A percentile compares a stretch with the other conserved stretches of the same genome.
These are phyloP conservation scores for Coemansia erecta DNA, from an alignment of 192 early-diverging fungal species.

Conservation along the genomic window DNA sequence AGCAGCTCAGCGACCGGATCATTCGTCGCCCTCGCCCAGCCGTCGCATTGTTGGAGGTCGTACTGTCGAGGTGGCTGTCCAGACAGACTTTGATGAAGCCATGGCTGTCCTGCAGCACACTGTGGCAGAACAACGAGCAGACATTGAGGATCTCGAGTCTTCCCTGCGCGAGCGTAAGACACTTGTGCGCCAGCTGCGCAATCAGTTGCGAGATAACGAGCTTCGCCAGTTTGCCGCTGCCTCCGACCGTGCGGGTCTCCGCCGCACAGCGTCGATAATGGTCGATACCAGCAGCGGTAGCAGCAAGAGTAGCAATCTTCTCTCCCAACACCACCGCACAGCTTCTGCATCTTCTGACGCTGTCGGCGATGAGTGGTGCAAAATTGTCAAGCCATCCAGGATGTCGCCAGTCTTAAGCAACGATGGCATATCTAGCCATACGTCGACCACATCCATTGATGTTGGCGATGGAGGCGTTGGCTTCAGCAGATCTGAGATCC, in stretches of 20 bases:
- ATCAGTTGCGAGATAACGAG: slow-evolving; percentile 27
- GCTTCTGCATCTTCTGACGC: background rate
- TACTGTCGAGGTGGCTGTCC: background rate
- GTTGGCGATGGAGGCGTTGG: background rate
- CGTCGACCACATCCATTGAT: background rate
- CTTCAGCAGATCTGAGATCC: background rate
- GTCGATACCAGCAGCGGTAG: background rate
- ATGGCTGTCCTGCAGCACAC: slow-evolving; percentile 19
- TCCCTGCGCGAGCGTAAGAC: slow-evolving; percentile 24
- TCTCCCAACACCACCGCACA: background rate
- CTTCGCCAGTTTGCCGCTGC: slow-evolving; percentile 35
- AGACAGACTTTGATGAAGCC: background rate
- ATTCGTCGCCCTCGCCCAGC: background rate
- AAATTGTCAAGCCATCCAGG: background rate
- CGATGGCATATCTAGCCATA: background rate
- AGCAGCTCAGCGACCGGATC: no score
- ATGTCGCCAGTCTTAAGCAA: background rate
- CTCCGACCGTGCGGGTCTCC: slow-evolving; percentile 24
- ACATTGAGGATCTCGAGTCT: slow-evolving; percentile 32
- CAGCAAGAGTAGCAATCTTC: background rate
- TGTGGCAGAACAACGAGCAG: slow-evolving; percentile 20
- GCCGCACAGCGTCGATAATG: slow-evolving; percentile 28
- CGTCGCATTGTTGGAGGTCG: background rate
- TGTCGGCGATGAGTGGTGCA: background rate
- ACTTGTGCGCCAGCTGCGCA: slow-evolving; percentile 28